phyloP scores from a whole-genome alignment of 225 moss, liverwort and hornwort species.

The Physcomitrellopsis africana region DNA sequence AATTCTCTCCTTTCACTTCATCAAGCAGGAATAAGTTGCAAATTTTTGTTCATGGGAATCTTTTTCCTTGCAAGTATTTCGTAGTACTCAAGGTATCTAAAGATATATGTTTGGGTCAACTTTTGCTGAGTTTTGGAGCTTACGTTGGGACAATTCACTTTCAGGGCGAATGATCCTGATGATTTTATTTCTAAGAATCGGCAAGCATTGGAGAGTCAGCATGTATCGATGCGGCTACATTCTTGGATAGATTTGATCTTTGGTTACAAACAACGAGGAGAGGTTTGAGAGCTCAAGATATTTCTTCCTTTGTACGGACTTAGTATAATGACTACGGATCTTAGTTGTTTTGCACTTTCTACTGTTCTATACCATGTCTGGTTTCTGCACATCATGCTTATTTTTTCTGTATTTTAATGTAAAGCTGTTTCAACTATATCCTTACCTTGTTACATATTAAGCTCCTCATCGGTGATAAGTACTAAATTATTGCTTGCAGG shows the following conservation, averaged over 20 bases:
- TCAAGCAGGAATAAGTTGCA: constrained; percentile 19
- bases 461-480: constrained; percentile 1
- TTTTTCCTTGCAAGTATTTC: background rate
- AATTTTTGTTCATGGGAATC: constrained; percentile 19
- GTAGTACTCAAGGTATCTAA: constrained; percentile 16
- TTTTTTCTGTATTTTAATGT: constrained; percentile 17
- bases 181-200: constrained; percentile 93
- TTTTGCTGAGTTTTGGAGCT: constrained; percentile 23
- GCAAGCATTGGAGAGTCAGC: constrained; percentile 94
- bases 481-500: constrained; percentile 53
- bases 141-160: constrained; percentile 19
- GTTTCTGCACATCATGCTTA: constrained; percentile 20
- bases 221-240: constrained; percentile 91
- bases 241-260: constrained; percentile 97
- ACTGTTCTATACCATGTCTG: constrained; percentile 19
- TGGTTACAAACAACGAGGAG: constrained; percentile 90
- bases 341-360: constrained; percentile 3
- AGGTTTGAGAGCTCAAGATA: constrained; percentile 55
- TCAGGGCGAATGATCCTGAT: constrained; percentile 85
- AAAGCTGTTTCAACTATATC: constrained; percentile 7
- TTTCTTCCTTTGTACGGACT: constrained; percentile 10
- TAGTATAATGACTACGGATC: constrained; percentile 1
- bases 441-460: constrained; percentile 7
- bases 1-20: constrained; percentile 21
- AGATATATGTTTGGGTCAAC: constrained; percentile 27